Base-by-base conservation (phyloP, 768 basidiomycete genomes). In the Auricularia cornea region DNA sequence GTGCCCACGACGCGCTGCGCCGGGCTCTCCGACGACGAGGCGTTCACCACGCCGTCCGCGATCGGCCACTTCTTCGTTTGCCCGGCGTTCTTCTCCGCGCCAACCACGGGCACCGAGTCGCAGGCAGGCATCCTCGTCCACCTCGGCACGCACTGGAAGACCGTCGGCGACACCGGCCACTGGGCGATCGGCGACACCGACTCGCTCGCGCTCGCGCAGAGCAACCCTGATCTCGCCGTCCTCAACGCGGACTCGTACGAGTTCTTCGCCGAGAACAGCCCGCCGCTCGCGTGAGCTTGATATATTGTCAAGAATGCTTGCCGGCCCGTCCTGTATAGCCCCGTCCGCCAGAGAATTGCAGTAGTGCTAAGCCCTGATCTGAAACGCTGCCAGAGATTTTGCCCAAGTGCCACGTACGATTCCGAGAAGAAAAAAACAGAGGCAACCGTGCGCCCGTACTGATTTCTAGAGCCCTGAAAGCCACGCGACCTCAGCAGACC, bases 191-290 rank as follows among this genome's bases (percentile, higher is more conserved):
- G 74, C 70, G 75, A 74, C 71, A 74, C 79, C 30, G 60, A 8
- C 10, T 38, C 35, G 10, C 1, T 10, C 10, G 35, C 62, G 33
- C 18, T 72, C 28, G 80, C 78, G 11, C 70, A 81, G 59, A 29
- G 65, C 44, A 81, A 81, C 64, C 80, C 79, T 20, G 80, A 82
- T 63, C 72, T 65, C 52, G 35, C 35, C 10, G 16, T 38, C 35
- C 10, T 10, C 35, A 38, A 38, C 35, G 35, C 35, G 10, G 35
- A 38, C 16, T 38, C 35, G 35, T 78, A 81, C 66, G 80, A 82
- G 62, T 80, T 80, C 72, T 80, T 80, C 66, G 76, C 79, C n/a
- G 78, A 80, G 74, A 81, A 81, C 74, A 79, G 72, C 71, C 79
- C 79, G 31, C 52, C 72, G 31, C 75, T 68, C 14, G 65, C 74